Evolutionary conservation across 2,329 filamentous ascomycete species (phyloP).

Genomic region (Venturia nashicola): DNA sequence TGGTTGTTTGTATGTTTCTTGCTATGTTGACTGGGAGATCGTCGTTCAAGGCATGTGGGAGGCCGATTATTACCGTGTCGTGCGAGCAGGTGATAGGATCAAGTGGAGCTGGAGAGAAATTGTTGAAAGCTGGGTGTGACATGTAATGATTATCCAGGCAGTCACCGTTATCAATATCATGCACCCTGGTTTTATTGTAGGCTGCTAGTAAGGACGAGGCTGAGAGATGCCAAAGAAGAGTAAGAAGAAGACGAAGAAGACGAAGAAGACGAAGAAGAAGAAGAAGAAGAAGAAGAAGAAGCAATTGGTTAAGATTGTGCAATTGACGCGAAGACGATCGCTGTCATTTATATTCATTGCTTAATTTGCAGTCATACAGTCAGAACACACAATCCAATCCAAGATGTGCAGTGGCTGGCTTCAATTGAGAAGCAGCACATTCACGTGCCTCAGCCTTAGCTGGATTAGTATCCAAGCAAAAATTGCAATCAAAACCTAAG

Average conservation of each 20-base stretch:
- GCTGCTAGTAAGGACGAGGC: background rate
- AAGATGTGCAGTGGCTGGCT: background rate
- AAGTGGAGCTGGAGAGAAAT: background rate
- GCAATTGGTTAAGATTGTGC: background rate
- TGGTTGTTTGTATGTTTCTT: background rate
- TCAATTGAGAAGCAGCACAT: background rate
- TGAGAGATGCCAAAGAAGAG: too few species aligned
- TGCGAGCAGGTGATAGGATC: background rate
- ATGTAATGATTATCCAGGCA: background rate
- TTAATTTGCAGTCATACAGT: background rate
- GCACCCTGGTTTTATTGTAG: background rate
- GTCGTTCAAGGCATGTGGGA: background rate
- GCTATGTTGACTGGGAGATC: background rate
- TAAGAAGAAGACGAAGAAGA: too few species aligned
- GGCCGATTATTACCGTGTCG: background rate
- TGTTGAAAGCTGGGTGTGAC: background rate
- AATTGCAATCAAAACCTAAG: background rate
- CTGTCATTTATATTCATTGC: background rate
- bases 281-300: background rate
- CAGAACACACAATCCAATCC: background rate
- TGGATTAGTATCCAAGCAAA: background rate
- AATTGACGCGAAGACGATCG: background rate
- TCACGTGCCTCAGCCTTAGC: conserved; percentile 1
- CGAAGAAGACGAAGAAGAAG: too few species aligned
- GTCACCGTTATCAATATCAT: background rate